These are phyloP conservation scores for Colletotrichum magnum DNA, from an alignment of 2,329 filamentous ascomycete species.

Conservation along the genomic window DNA sequence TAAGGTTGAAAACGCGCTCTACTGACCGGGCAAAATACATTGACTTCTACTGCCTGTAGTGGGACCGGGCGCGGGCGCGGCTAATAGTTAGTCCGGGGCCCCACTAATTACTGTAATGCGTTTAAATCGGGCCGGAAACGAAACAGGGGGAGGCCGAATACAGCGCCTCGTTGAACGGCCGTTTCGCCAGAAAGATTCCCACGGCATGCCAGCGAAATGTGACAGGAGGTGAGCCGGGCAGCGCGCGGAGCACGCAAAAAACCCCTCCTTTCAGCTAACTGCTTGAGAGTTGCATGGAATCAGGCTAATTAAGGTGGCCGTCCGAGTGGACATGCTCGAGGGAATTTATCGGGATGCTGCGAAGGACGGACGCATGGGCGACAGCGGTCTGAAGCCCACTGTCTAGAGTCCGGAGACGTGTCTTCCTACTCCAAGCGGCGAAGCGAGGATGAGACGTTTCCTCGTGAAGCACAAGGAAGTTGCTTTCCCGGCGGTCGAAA, in stretches of 20 bases:
- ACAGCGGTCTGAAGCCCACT: constrained; percentile 28
- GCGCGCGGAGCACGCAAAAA: constrained; percentile 16
- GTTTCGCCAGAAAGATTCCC: constrained; percentile 16
- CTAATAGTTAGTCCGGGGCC: no score
- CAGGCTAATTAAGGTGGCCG: constrained; percentile 37
- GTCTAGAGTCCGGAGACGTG: not conserved
- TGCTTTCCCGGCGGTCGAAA: not conserved
- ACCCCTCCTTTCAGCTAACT: constrained; percentile 24
- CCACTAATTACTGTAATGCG: no score
- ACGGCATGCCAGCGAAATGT: constrained; percentile 32
- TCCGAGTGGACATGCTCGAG: constrained; percentile 39
- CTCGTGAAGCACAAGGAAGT: not conserved
- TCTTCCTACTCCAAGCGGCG: not conserved
- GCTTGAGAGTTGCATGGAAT: constrained; percentile 30
- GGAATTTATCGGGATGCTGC: constrained; percentile 38
- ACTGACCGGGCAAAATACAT: no score
- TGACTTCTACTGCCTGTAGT: no score
- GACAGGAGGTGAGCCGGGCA: constrained; percentile 24
- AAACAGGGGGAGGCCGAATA: no score
- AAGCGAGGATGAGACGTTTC: constrained; percentile 21
- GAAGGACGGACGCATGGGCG: constrained; percentile 9
- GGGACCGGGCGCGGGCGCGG: no score
- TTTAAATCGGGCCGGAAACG: no score
- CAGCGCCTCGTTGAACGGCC: constrained; percentile 22
- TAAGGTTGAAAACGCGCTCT: no score